phyloP scores from a whole-genome alignment of 352 stramenopile species.

The Bremia lactucae region DNA sequence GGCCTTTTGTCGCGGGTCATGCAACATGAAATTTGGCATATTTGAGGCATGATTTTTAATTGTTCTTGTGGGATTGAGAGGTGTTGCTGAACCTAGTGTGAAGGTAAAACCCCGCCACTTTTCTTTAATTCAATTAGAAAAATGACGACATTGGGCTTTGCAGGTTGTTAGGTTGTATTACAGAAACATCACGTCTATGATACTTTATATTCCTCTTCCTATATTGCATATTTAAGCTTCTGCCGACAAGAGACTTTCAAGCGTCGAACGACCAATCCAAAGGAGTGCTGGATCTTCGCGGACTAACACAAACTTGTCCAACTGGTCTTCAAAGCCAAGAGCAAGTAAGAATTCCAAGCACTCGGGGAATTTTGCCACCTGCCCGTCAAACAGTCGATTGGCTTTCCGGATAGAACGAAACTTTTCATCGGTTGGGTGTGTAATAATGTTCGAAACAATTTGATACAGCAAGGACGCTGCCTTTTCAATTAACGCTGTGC shows the following conservation, averaged over 20 bases:
- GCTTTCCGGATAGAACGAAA: slow-evolving; percentile 57
- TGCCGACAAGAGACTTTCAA: slow-evolving; percentile 37
- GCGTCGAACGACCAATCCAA: slow-evolving; percentile 49
- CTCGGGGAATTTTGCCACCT: slow-evolving; percentile 38
- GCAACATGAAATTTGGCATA: too few relatives aligned
- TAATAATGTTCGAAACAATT: slow-evolving; percentile 68
- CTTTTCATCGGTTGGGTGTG: slow-evolving; percentile 39
- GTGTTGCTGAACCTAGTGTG: too few relatives aligned
- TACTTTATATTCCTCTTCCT: background rate
- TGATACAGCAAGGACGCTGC: slow-evolving; percentile 42
- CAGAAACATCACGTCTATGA: too few relatives aligned
- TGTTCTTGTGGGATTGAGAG: too few relatives aligned
- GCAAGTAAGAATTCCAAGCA: slow-evolving; percentile 55
- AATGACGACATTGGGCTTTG: too few relatives aligned
- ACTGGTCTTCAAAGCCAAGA: slow-evolving; percentile 57
- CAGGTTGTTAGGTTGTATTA: too few relatives aligned
- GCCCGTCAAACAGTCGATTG: slow-evolving; percentile 46
- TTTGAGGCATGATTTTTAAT: too few relatives aligned
- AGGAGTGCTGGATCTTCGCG: slow-evolving; percentile 54
- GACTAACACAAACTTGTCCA: slow-evolving; percentile 38
- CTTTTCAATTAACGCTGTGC: slow-evolving; percentile 18
- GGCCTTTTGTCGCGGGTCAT: slow-evolving; percentile 50
- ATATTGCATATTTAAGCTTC: slow-evolving; percentile 5
- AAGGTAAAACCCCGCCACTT: too few relatives aligned
- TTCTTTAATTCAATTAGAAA: too few relatives aligned